A percentile compares a stretch with the other conserved stretches of the same genome.
Evolutionary conservation across 495 filamentous ascomycete species (phyloP).

Genomic region (Hypomontagnella monticulosa): DNA sequence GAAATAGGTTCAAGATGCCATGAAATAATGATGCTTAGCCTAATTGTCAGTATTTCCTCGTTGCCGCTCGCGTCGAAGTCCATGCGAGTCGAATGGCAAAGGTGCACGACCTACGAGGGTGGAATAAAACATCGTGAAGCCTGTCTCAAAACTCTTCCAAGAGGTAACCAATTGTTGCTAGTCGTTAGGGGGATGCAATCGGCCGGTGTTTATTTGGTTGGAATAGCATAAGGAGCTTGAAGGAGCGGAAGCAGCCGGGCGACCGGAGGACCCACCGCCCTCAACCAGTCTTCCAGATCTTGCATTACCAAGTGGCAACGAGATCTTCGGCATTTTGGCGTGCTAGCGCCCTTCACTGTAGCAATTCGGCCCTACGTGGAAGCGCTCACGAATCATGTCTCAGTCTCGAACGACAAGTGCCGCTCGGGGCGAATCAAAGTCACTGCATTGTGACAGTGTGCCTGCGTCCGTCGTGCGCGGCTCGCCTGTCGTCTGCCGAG

Average conservation of each 20-base stretch:
- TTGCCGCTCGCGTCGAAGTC: too few species aligned
- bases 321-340: constrained; percentile 44
- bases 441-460: constrained; percentile 41
- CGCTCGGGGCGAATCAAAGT: constrained; percentile 36
- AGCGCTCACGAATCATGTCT: constrained; percentile 42
- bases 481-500: constrained; percentile 43
- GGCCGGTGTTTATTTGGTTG: neutral
- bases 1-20: neutral
- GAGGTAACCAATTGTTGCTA: constrained; percentile 6
- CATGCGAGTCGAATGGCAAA: too few species aligned
- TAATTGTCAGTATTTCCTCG: too few species aligned
- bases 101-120: too few species aligned
- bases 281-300: constrained; percentile 40
- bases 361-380: constrained; percentile 43
- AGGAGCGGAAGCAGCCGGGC: constrained; percentile 37
- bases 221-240: constrained; percentile 20
- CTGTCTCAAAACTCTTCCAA: neutral
- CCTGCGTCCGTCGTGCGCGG: constrained; percentile 42
- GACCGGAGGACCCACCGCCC: constrained; percentile 30
- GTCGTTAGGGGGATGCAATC: neutral
- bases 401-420: constrained; percentile 42
- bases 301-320: constrained; percentile 44
- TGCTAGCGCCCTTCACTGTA: constrained; percentile 40
- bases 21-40: neutral
- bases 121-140: neutral